A percentile compares a stretch with the other conserved stretches of the same genome.
phyloP scores from a whole-genome alignment of 164 flowering plant species.

The Amborella trichopoda region DNA sequence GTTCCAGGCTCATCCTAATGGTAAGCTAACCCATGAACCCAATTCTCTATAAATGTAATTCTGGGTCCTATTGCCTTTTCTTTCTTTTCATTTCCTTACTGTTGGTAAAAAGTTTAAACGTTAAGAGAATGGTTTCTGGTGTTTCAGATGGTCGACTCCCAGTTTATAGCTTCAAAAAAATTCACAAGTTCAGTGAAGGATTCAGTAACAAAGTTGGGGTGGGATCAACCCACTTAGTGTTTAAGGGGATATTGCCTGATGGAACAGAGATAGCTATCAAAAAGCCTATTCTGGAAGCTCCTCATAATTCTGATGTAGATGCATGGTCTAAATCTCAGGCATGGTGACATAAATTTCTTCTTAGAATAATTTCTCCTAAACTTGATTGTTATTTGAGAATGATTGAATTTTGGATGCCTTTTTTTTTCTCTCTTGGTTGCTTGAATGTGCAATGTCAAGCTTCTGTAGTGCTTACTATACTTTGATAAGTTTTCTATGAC shows the following conservation, averaged over 20 bases:
- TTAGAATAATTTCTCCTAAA: too few relatives aligned
- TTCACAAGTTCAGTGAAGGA: not conserved
- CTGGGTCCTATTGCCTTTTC: not conserved
- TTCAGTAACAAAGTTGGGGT: not conserved
- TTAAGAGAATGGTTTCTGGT: not conserved
- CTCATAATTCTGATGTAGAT: not conserved
- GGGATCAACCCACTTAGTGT: not conserved
- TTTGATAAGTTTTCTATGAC: too few relatives aligned
- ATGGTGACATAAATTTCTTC: too few relatives aligned
- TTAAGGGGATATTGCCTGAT: not conserved
- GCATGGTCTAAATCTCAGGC: not conserved
- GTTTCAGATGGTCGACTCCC: not conserved
- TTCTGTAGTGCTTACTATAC: too few relatives aligned
- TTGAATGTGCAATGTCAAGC: too few relatives aligned
- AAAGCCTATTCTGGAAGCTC: not conserved
- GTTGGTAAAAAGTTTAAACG: not conserved
- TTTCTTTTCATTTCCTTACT: not conserved
- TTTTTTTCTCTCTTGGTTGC: too few relatives aligned
- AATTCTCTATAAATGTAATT: not conserved
- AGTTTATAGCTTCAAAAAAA: not conserved
- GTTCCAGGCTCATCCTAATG: not conserved
- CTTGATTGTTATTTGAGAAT: too few relatives aligned
- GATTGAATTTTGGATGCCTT: too few relatives aligned
- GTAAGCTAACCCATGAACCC: not conserved
- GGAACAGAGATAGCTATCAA: constrained; percentile 1